Evolutionary conservation across 1,284 basidiomycete genomes (phyloP).

Genomic region (Leccinum olivaceoglutinosum): DNA sequence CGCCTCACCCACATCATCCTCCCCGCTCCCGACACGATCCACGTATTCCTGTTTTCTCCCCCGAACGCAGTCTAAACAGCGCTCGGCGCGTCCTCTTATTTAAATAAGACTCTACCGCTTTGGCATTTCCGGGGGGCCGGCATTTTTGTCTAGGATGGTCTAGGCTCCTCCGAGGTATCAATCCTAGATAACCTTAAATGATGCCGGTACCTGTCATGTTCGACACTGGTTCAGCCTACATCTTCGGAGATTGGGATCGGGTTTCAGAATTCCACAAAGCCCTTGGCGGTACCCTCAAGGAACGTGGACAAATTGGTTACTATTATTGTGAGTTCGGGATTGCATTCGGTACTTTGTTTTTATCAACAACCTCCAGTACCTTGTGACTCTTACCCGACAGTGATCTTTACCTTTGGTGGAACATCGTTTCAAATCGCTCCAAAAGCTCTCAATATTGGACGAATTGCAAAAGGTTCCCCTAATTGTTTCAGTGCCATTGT

Average conservation of each 20-base stretch:
- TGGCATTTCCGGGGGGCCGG: no score
- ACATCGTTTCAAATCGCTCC: background rate
- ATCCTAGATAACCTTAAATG: no score
- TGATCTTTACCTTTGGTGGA: background rate
- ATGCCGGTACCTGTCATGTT: no score
- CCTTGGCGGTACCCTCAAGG: background rate
- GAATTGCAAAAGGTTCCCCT: background rate
- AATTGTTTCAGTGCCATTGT: background rate
- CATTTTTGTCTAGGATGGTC: no score
- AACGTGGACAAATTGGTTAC: background rate
- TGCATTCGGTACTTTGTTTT: background rate
- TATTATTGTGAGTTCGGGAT: background rate
- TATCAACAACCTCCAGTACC: background rate
- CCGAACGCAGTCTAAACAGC: no score
- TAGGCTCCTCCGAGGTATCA: no score
- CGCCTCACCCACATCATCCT: slow-evolving; percentile 19
- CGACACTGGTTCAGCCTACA: no score
- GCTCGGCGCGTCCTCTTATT: no score
- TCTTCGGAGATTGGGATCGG: background rate
- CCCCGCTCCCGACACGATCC: slow-evolving; percentile 17
- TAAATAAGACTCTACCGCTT: no score
- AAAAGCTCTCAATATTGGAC: background rate
- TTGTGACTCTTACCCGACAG: background rate
- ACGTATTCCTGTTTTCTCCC: slow-evolving; percentile 21
- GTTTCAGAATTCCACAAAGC: background rate